Base-by-base conservation (phyloP, 768 basidiomycete genomes). In the Mycena galopus region DNA sequence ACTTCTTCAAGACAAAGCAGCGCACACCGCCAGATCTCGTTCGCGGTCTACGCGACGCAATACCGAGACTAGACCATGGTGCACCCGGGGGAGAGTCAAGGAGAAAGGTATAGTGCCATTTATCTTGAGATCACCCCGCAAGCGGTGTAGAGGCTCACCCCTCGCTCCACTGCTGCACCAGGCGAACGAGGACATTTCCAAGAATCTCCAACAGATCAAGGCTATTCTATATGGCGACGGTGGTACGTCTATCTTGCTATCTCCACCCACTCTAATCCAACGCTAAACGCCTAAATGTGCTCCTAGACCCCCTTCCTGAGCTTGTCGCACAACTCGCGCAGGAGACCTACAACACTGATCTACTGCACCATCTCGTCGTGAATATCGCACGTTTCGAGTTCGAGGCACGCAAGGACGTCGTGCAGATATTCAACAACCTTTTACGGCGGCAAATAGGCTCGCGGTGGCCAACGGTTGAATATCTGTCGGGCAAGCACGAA, bases 381-480 rank as follows among this genome's bases (percentile, higher is more conserved):
- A 90, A 94, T 80, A 92, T 98, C 73, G 90, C 91, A 21, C 91
- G 91, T 23, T 93, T 98, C 81, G 97, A 99, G 79, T 98, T 99
- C 77, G 97, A 99, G 84, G 92, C 96, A 32, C 89, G 95, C 68
- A 94, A 94, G 81, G 94, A 94, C 73, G 93, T 94, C 39, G 93
- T 93, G 0, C 92, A 94, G 82, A 93, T 94, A 76, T 94, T 94
- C 87, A 98, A 96, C 82, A 93, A 96, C 75, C 90, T 99, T 23
- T 84, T 94, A 30, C 88, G 93, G 57, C 89, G 98, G 57, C 96
- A 98, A 82, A 98, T 99, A 76, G 98, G 98, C 47, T 88, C 93
- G 5, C 91, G 97, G 53, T 93, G 91, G 84, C 98, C 98, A n/a
- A 99, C 98, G 0, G 96, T 99, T 58, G 98, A 99, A 76, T 96